Conservation (phyloP, 2,329 filamentous ascomycete species). For the Botryosphaeria dothidea region DNA sequence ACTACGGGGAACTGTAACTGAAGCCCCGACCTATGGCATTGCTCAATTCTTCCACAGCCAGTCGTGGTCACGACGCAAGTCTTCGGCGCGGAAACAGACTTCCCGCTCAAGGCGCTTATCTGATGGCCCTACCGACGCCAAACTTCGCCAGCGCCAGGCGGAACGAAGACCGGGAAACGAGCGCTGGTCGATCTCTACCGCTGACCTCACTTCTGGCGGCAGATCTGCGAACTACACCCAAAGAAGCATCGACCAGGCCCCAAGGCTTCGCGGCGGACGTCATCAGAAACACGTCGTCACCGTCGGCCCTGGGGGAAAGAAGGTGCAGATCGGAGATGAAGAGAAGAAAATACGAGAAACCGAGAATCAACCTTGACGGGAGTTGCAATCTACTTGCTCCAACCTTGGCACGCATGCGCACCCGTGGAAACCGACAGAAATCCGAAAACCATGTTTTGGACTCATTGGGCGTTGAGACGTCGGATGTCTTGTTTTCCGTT, state of each 20-base stretch:
- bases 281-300: background rate
- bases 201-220: background rate
- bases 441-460: background rate
- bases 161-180: background rate
- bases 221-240: background rate
- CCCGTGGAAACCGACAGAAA: background rate
- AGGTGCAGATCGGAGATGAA: constrained; percentile 3
- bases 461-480: background rate
- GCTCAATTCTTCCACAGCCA: no score
- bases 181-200: background rate
- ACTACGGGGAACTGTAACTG: no score
- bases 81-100: no score
- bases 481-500: background rate
- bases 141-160: background rate
- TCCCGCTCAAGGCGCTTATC: no score
- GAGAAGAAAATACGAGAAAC: background rate
- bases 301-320: background rate
- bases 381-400: background rate
- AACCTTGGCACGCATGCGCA: background rate
- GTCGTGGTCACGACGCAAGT: no score
- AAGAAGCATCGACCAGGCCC: background rate
- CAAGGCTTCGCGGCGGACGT: background rate
- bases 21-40: no score
- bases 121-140: no score
- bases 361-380: background rate